phyloP scores from a whole-genome alignment of 2,329 filamentous ascomycete genomes.

The Cercospora sp. region DNA sequence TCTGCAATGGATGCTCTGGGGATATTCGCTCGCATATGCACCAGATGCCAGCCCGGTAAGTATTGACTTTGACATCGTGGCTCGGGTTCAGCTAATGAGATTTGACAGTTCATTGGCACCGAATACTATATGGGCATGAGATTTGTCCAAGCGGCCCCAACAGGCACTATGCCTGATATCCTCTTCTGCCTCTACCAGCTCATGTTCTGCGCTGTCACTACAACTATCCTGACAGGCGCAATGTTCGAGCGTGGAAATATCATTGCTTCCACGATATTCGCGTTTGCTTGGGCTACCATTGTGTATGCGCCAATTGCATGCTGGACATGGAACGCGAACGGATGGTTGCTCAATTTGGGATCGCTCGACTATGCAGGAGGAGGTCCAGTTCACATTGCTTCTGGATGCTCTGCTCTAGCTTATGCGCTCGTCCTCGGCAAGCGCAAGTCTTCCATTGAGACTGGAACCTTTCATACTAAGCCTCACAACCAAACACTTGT shows the following conservation, averaged over 20 bases:
- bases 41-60: conserved; percentile 4
- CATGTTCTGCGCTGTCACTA: conserved; percentile 62
- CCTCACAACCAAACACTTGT: conserved; percentile 65
- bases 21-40: conserved; percentile 59
- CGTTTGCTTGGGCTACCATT: conserved; percentile 65
- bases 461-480: conserved; percentile 49
- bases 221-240: conserved; percentile 65
- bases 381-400: conserved; percentile 65
- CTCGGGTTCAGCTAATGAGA: conserved; percentile 44
- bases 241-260: conserved; percentile 66
- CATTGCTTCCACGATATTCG: conserved; percentile 63
- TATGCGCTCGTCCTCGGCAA: conserved; percentile 66
- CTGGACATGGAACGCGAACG: conserved; percentile 67
- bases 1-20: conserved; percentile 64
- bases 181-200: conserved; percentile 67
- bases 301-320: conserved; percentile 65
- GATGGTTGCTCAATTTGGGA: conserved; percentile 64
- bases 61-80: neutral
- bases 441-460: conserved; percentile 52
- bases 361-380: conserved; percentile 63
- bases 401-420: conserved; percentile 62
- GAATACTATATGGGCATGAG: conserved; percentile 62
- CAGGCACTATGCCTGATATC: conserved; percentile 44
- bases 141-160: conserved; percentile 61
- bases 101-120: conserved; percentile 64